phyloP scores from a whole-genome alignment of 1,139 yeast genomes.

The Candida sanyaensis region DNA sequence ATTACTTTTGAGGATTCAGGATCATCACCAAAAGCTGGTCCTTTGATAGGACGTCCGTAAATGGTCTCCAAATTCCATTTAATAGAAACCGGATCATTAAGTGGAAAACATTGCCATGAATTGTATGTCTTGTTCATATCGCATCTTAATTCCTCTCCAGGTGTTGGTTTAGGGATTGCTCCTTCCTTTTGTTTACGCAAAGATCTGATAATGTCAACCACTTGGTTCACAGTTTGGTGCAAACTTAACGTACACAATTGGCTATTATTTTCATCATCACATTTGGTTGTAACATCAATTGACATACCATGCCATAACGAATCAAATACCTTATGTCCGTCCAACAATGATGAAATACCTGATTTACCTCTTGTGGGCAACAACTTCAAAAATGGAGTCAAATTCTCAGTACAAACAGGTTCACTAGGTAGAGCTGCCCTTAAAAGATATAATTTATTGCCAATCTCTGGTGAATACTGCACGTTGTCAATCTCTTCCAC shows the following conservation, averaged over 20 bases:
- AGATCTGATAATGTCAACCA: constrained; percentile 70
- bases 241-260: constrained; percentile 53
- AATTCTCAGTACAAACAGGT: constrained; percentile 95
- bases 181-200: constrained; percentile 57
- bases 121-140: constrained; percentile 61
- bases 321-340: constrained; percentile 95
- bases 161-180: constrained; percentile 80
- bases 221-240: constrained; percentile 73
- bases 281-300: constrained; percentile 71
- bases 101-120: constrained; percentile 77
- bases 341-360: constrained; percentile 82
- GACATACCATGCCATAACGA: constrained; percentile 96
- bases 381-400: constrained; percentile 89
- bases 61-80: constrained; percentile 61
- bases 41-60: constrained; percentile 68
- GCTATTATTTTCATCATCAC: constrained; percentile 26
- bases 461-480: constrained; percentile 19
- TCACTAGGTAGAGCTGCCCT: constrained; percentile 94
- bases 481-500: constrained; percentile 9
- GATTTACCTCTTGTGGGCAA: constrained; percentile 92
- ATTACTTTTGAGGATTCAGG: constrained; percentile 41
- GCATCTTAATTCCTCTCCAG: constrained; percentile 70
- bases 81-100: constrained; percentile 53
- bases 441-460: constrained; percentile 53
- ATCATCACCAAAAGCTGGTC: constrained; percentile 57